phyloP scores from a whole-genome alignment of 176 grass and related monocot species.

The Musa acuminata region DNA sequence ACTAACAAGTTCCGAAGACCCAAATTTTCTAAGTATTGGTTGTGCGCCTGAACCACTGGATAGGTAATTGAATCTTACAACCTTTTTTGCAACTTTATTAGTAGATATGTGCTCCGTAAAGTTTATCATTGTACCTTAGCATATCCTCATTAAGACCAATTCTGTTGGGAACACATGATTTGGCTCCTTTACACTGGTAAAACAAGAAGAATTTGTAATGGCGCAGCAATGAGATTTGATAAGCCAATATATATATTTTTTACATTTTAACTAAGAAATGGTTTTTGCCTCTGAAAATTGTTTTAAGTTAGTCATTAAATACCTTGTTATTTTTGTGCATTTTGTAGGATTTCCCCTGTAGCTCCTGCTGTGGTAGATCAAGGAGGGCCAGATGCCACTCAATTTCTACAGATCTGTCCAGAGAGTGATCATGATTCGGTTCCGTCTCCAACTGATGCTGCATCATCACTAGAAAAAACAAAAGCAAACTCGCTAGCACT shows the following conservation, averaged over 20 bases:
- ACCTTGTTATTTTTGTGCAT: no score
- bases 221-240: no score
- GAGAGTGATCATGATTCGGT: conserved; percentile 40
- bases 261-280: no score
- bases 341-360: conserved; percentile 15
- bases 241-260: no score
- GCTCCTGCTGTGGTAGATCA: conserved; percentile 5
- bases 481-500: conserved; percentile 36
- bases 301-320: no score
- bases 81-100: not conserved
- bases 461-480: conserved; percentile 21
- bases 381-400: conserved; percentile 13
- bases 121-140: no score
- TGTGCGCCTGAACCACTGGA: conserved; percentile 28
- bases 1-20: conserved; percentile 25
- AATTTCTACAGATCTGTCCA: conserved; percentile 22
- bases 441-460: conserved; percentile 29
- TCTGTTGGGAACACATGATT: no score
- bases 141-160: no score
- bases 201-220: no score
- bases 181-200: no score
- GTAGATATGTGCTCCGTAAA: no score
- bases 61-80: conserved; percentile 29
- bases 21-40: conserved; percentile 19
- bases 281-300: no score